These are phyloP conservation scores for Chrysoporthe austroafricana DNA, from an alignment of 2,329 filamentous ascomycete species.

Conservation along the genomic window DNA sequence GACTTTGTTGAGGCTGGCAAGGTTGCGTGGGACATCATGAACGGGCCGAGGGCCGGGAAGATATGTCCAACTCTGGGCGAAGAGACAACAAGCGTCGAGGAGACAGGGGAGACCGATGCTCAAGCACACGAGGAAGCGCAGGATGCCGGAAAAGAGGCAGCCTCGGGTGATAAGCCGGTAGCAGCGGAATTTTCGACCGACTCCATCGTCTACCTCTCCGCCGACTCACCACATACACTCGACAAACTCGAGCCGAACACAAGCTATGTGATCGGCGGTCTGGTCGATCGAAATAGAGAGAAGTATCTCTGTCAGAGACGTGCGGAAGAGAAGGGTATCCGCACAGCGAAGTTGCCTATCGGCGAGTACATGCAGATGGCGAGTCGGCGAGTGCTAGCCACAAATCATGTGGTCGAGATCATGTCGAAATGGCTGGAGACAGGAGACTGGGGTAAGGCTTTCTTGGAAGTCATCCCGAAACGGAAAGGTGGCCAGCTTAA, in stretches of 20 bases:
- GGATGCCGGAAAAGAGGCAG: neutral
- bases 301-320: conserved; percentile 91
- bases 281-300: conserved; percentile 95
- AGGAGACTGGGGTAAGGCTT: conserved; percentile 90
- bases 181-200: conserved; percentile 41
- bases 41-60: conserved; percentile 52
- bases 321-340: conserved; percentile 74
- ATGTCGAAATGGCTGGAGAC: conserved; percentile 92
- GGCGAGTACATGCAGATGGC: conserved; percentile 94
- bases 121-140: conserved; percentile 33
- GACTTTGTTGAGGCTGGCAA: conserved; percentile 74
- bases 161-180: conserved; percentile 27
- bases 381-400: conserved; percentile 82
- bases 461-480: conserved; percentile 85
- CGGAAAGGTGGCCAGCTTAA: conserved; percentile 80
- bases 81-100: conserved; percentile 42
- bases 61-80: conserved; percentile 53
- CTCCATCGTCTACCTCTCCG: conserved; percentile 81
- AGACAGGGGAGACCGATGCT: conserved; percentile 30
- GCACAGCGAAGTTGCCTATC: conserved; percentile 90
- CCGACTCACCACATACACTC: conserved; percentile 86
- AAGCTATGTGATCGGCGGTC: conserved; percentile 89
- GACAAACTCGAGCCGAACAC: conserved; percentile 83
- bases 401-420: conserved; percentile 96
- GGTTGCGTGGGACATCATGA: conserved; percentile 71